Conservation (phyloP, 2,329 filamentous ascomycete genomes). For the Zymoseptoria pseudotritici region DNA sequence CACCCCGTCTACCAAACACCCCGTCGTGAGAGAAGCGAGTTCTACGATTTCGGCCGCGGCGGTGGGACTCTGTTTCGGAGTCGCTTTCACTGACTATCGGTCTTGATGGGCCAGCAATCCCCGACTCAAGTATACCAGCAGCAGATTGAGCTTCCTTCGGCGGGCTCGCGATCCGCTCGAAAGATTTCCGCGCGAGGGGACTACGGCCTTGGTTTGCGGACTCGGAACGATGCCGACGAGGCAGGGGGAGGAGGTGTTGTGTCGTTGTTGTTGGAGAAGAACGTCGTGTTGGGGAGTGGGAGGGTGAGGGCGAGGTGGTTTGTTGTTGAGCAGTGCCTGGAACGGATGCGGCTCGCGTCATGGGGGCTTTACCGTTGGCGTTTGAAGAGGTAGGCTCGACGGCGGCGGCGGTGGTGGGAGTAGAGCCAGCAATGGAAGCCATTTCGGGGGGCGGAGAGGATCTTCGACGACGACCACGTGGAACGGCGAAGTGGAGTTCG, state of each 20-base stretch:
- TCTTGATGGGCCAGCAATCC: too few species aligned
- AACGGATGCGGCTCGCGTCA: not conserved
- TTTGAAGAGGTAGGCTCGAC: not conserved
- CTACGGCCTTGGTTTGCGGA: slow-evolving; percentile 29
- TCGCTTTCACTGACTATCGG: too few species aligned
- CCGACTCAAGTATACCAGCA: too few species aligned
- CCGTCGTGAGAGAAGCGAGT: too few species aligned
- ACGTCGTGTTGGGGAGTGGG: slow-evolving; percentile 6
- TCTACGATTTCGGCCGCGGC: too few species aligned
- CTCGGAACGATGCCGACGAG: not conserved
- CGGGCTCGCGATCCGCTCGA: slow-evolving; percentile 18
- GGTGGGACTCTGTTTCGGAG: slow-evolving; percentile 7
- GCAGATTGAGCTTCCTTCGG: too few species aligned
- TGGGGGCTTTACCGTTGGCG: not conserved
- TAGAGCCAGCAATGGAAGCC: not conserved
- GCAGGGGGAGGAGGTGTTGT: not conserved
- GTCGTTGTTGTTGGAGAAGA: slow-evolving; percentile 3
- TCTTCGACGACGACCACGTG: not conserved
- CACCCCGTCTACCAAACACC: slow-evolving; percentile 7
- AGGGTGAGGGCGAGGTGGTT: slow-evolving; percentile 1
- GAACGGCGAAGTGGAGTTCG: slow-evolving; percentile 12
- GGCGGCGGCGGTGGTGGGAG: not conserved
- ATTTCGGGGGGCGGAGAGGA: not conserved
- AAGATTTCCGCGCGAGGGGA: slow-evolving; percentile 40
- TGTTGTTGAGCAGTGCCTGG: not conserved